These are phyloP conservation scores for Gossypium schwendimanii DNA, from an alignment of 441 rosid species.

Conservation along the genomic window DNA sequence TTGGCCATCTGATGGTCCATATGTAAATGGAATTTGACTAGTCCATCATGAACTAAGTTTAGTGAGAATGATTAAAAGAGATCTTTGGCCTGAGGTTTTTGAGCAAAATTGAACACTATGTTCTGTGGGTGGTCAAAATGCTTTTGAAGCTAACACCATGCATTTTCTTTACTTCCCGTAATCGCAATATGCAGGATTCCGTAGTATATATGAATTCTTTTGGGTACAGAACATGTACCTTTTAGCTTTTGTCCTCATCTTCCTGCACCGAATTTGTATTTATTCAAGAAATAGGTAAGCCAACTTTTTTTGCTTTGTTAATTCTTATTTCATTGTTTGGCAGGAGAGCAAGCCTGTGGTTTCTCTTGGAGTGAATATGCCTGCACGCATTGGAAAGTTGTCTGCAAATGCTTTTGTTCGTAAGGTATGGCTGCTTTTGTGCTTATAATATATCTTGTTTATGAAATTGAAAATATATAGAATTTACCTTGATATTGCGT, in stretches of 20 bases:
- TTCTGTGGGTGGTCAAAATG: neutral
- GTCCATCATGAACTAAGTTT: neutral
- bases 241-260: neutral
- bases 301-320: neutral
- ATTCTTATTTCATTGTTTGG: conserved; percentile 6
- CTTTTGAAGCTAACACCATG: neutral
- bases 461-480: neutral
- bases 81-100: neutral
- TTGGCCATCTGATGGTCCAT: neutral
- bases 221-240: neutral
- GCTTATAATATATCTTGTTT: conserved; percentile 3
- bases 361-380: conserved; percentile 30
- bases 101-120: neutral
- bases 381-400: conserved; percentile 38
- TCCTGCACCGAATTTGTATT: neutral
- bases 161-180: neutral
- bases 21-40: neutral
- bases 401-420: conserved; percentile 53
- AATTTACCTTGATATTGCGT: neutral
- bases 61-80: neutral
- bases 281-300: neutral
- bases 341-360: conserved; percentile 40
- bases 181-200: neutral
- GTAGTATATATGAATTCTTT: neutral
- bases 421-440: conserved; percentile 45